Evolutionary conservation across 306 rosid species (phyloP), one percentile per base, ranked within the genome.

Genomic region (Bauhinia variegata): DNA sequence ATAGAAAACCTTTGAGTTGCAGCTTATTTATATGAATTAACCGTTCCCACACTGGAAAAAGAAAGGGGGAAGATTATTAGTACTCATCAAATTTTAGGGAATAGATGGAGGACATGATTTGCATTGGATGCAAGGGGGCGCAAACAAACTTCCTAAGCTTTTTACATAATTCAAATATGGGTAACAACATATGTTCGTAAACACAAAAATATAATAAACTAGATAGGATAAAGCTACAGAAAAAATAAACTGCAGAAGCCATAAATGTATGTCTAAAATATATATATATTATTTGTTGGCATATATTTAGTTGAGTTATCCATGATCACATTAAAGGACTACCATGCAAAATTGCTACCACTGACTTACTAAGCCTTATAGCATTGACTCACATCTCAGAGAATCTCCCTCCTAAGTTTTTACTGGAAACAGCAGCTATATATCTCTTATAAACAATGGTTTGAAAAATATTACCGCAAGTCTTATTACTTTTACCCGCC

Each of bases 11-110:
- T 10, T 51, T 6, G 30, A 61, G 48, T 72, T 63, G 44, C 38
- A 42, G 39, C 46, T 43, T 50, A 2, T 3, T 13, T 41, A 14
- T 54, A 67, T 68, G 33, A 5, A 63, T 63, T 69, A 76, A 62
- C 8, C 13, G 53, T 73, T 78, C 68, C 83, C 82, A 54, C 82
- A 75, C 83, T 78, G 76, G 9, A 36, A 5, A 6, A n/a, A n/a
- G n/a, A n/a, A 38, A 53, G 47, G 23, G 75, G 41, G 47, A n/a
- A 31, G 8, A 58, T 8, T 48, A 7, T 10, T 55, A 61, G 17
- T 44, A 53, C 37, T 67, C 37, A 47, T 13, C 13, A 73, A 67
- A n/a, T n/a, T 60, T 36, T 60, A 53, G 7, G 28, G 53, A 31
- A 44, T 7, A 43, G 50, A 34, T 54, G 63, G 5, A 23, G 58